Evolutionary conservation across 2,329 filamentous ascomycete species (phyloP).

Genomic region (Paecilomyces dactylethromorphus): DNA sequence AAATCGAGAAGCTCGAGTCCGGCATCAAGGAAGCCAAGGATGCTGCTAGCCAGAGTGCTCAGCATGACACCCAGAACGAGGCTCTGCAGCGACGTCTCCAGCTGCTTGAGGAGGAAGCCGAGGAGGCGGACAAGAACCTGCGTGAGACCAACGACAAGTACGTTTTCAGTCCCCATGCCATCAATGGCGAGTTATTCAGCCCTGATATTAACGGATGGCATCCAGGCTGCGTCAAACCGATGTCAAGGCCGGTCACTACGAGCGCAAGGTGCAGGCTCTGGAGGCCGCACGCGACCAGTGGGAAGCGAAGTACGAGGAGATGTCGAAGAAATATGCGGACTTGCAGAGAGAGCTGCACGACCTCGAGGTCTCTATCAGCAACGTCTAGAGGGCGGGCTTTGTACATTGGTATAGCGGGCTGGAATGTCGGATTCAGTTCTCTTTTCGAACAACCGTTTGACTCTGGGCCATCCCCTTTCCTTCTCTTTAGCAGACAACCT

Average conservation of each 20-base stretch:
- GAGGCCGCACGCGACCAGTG: constrained; percentile 87
- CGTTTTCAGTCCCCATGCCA: constrained; percentile 29
- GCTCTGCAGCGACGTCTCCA: constrained; percentile 85
- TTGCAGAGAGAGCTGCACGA: constrained; percentile 88
- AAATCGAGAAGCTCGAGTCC: constrained; percentile 88
- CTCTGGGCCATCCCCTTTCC: constrained; percentile 19
- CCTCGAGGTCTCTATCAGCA: constrained; percentile 85
- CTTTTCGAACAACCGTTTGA: constrained; percentile 19
- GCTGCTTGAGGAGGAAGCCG: constrained; percentile 95
- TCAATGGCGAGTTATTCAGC: neutral
- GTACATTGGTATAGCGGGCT: constrained; percentile 24
- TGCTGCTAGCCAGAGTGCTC: constrained; percentile 70
- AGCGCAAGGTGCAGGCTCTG: constrained; percentile 97
- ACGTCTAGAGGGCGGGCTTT: constrained; percentile 59
- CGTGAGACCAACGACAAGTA: constrained; percentile 99
- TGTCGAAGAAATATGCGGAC: constrained; percentile 77
- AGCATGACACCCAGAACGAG: constrained; percentile 86
- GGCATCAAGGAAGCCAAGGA: constrained; percentile 82
- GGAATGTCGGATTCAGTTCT: constrained; percentile 21
- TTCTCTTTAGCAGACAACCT: constrained; percentile 8
- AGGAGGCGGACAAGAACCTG: constrained; percentile 91
- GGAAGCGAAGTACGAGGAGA: constrained; percentile 98
- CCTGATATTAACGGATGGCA: constrained; percentile 2
- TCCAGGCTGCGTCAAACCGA: constrained; percentile 93
- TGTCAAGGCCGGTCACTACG: constrained; percentile 97